These are phyloP conservation scores for Gossypioides kirkii DNA, from an alignment of 345 rosid species.

Conservation along the genomic window DNA sequence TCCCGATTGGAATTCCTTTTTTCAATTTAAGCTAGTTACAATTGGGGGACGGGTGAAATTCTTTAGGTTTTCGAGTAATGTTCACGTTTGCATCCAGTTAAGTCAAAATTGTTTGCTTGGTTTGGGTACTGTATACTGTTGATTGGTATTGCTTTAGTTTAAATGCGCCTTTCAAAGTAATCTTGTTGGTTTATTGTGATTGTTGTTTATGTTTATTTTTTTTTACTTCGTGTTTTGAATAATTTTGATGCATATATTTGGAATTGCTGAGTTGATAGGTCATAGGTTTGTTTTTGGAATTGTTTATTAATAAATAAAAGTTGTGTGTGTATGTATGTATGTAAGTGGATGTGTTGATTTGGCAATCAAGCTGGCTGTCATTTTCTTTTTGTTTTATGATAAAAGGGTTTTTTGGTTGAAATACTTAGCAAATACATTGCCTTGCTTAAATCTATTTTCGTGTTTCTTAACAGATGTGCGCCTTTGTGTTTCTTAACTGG, in stretches of 20 bases:
- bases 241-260: not conserved
- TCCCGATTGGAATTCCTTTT: not conserved
- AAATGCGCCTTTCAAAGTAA: not conserved
- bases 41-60: not conserved
- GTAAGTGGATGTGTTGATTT: not conserved
- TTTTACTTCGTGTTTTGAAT: not conserved
- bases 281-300: no score
- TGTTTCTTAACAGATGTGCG: not conserved
- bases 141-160: not conserved
- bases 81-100: not conserved
- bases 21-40: not conserved
- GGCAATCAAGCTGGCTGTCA: not conserved
- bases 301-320: not conserved
- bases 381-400: not conserved
- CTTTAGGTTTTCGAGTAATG: not conserved
- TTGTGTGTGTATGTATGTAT: not conserved
- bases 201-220: not conserved
- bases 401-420: not conserved
- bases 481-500: not conserved
- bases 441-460: not conserved
- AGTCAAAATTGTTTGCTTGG: not conserved
- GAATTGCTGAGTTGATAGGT: not conserved
- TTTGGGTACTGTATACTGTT: not conserved
- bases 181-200: not conserved
- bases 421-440: not conserved